Conservation (phyloP, 1,284 basidiomycete genomes). For the Meira nashicola region DNA sequence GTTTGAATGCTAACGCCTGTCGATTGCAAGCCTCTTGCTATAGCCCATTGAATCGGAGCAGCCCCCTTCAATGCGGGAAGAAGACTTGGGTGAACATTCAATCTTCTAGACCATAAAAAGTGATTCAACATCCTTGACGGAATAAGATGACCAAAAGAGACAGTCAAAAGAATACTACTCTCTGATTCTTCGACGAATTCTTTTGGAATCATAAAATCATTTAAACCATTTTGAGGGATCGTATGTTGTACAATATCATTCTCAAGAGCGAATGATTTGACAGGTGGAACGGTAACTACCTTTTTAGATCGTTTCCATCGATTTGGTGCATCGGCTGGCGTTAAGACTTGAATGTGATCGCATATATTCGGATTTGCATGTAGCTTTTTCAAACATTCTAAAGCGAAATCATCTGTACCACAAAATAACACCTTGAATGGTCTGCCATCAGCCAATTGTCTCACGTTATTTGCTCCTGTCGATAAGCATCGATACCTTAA, state of each 20-base stretch:
- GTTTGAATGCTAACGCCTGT: conserved; percentile 44
- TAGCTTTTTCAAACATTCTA: conserved; percentile 20
- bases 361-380: conserved; percentile 9
- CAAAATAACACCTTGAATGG: conserved; percentile 48
- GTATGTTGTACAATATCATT: conserved; percentile 18
- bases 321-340: conserved; percentile 57
- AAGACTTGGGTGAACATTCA: conserved; percentile 89
- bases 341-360: conserved; percentile 56
- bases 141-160: conserved; percentile 87
- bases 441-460: background rate
- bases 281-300: conserved; percentile 13
- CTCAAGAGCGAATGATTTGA: conserved; percentile 31
- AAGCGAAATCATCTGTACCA: conserved; percentile 44
- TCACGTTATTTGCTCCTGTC: background rate
- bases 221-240: conserved; percentile 25
- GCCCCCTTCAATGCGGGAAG: conserved; percentile 84
- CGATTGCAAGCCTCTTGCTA: conserved; percentile 52
- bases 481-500: too few relatives aligned
- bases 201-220: conserved; percentile 18
- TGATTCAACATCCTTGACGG: conserved; percentile 64
- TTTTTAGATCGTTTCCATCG: background rate
- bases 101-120: conserved; percentile 63
- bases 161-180: conserved; percentile 69
- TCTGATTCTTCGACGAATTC: conserved; percentile 20
- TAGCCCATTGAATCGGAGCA: conserved; percentile 81